Conservation (phyloP, 1,284 basidiomycete species). For the Marasmius fiardii region DNA sequence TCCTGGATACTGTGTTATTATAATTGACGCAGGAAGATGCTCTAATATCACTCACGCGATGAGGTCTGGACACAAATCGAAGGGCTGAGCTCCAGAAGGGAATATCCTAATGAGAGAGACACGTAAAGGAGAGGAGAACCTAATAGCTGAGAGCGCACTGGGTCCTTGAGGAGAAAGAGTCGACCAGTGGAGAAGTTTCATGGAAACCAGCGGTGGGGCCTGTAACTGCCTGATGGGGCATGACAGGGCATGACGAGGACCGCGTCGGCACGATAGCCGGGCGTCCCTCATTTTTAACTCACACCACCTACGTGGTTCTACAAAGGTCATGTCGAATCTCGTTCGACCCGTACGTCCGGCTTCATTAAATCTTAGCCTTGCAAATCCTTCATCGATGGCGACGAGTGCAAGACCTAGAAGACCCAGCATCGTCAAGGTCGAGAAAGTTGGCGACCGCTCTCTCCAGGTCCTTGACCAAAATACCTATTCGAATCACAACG, state of each 20-base stretch:
- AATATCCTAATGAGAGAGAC: slow-evolving; percentile 63
- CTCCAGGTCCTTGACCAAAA: slow-evolving; percentile 80
- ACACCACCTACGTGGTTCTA: slow-evolving; percentile 1
- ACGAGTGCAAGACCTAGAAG: slow-evolving; percentile 65
- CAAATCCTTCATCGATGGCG: slow-evolving; percentile 9
- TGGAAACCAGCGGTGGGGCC: not conserved
- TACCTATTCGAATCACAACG: slow-evolving; percentile 88
- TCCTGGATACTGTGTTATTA: slow-evolving; percentile 33
- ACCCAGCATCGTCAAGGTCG: slow-evolving; percentile 84
- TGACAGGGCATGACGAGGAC: too few relatives aligned
- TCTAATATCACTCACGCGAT: slow-evolving; percentile 50
- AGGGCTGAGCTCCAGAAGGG: slow-evolving; percentile 57
- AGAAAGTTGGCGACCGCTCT: slow-evolving; percentile 77
- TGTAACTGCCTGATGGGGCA: too few relatives aligned
- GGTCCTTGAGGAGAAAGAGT: slow-evolving; percentile 57
- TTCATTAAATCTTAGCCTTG: slow-evolving; percentile 2
- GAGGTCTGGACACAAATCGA: slow-evolving; percentile 52
- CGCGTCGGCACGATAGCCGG: too few relatives aligned
- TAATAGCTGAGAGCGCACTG: slow-evolving; percentile 58
- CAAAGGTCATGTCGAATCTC: not conserved
- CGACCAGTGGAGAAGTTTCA: slow-evolving; percentile 61
- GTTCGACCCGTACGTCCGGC: not conserved
- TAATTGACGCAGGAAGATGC: slow-evolving; percentile 1
- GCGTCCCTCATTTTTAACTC: not conserved
- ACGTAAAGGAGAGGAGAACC: slow-evolving; percentile 60